A percentile compares a stretch with the other conserved stretches of the same genome.
Conservation (phyloP, 1,284 basidiomycete genomes). For the Fomitopsis betulina region DNA sequence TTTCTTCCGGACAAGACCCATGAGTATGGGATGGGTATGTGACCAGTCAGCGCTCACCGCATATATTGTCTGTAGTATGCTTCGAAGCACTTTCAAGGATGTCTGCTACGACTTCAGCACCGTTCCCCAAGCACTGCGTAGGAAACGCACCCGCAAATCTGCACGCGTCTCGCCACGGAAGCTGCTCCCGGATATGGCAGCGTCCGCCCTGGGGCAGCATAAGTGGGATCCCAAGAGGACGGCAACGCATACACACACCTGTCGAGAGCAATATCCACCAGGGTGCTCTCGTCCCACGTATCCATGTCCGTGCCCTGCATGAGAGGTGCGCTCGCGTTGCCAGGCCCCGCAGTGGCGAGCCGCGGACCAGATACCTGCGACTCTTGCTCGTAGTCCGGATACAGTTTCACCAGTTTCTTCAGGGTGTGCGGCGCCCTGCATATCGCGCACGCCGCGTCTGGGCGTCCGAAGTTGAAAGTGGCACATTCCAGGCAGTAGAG, state of each 20-base stretch:
- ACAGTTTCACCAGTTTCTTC: conserved; percentile 21
- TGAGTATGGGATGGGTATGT: conserved; percentile 9
- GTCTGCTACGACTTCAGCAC: background rate
- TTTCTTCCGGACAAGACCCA: background rate
- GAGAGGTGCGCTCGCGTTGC: background rate
- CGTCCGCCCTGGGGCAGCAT: background rate
- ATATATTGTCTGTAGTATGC: background rate
- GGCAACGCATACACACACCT: background rate
- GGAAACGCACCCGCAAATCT: background rate
- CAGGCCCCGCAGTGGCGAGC: background rate
- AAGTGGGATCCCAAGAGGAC: background rate
- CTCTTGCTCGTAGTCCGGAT: conserved; percentile 11
- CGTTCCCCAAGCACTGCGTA: background rate
- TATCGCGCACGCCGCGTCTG: conserved; percentile 18
- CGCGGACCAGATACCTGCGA: background rate
- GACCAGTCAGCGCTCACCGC: background rate
- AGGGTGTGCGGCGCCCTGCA: conserved; percentile 20
- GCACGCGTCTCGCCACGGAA: background rate
- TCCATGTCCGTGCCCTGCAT: background rate
- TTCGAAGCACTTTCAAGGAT: background rate
- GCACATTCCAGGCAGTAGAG: conserved; percentile 27
- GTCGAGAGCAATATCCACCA: background rate
- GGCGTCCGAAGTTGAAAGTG: conserved; percentile 20
- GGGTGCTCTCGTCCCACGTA: background rate
- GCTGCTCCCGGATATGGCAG: background rate